phyloP scores from a whole-genome alignment of 345 rosid species.

The Anastatica hierochuntica region DNA sequence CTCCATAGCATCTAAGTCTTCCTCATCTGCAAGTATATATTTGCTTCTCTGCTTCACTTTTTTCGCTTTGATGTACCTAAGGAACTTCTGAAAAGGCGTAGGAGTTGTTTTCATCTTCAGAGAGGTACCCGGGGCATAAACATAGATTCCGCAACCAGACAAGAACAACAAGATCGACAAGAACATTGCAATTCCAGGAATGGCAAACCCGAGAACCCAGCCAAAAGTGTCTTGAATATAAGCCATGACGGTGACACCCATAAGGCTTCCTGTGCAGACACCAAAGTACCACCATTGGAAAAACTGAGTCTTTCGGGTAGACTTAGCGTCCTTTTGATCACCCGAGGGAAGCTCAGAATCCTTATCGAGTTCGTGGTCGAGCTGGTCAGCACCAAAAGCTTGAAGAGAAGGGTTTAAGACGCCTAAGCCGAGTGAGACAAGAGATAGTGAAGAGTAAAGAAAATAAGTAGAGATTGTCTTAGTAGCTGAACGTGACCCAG shows the following conservation, averaged over 20 bases:
- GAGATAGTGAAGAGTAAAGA: slow-evolving; percentile 60
- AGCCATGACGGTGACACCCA: slow-evolving; percentile 81
- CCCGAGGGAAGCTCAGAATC: slow-evolving; percentile 27
- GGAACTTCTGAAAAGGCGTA: slow-evolving; percentile 22
- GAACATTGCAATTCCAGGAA: slow-evolving; percentile 62
- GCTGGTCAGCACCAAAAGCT: slow-evolving; percentile 92
- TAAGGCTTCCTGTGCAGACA: slow-evolving; percentile 69
- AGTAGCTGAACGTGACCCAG: slow-evolving; percentile 40
- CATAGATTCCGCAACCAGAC: slow-evolving; percentile 48
- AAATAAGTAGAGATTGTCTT: slow-evolving; percentile 38
- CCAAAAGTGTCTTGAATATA: slow-evolving; percentile 84
- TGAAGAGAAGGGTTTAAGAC: slow-evolving; percentile 84
- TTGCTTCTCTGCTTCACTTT: slow-evolving; percentile 19
- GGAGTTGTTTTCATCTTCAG: slow-evolving; percentile 1
- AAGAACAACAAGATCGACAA: slow-evolving; percentile 37
- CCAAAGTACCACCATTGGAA: slow-evolving; percentile 95
- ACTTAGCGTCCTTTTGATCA: slow-evolving; percentile 32
- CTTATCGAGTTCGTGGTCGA: slow-evolving; percentile 35
- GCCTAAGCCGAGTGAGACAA: slow-evolving; percentile 76
- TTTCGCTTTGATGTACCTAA: slow-evolving; percentile 33
- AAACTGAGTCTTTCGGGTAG: slow-evolving; percentile 47
- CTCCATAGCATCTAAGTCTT: slow-evolving; percentile 39
- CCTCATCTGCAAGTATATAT: slow-evolving; percentile 32
- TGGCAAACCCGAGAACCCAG: slow-evolving; percentile 85
- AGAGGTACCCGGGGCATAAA: slow-evolving; percentile 19